Percentiles rank a stretch among this genome's conserved stretches.
Conservation (phyloP, 2,329 filamentous ascomycete species). For the Sporothrix sp. region DNA sequence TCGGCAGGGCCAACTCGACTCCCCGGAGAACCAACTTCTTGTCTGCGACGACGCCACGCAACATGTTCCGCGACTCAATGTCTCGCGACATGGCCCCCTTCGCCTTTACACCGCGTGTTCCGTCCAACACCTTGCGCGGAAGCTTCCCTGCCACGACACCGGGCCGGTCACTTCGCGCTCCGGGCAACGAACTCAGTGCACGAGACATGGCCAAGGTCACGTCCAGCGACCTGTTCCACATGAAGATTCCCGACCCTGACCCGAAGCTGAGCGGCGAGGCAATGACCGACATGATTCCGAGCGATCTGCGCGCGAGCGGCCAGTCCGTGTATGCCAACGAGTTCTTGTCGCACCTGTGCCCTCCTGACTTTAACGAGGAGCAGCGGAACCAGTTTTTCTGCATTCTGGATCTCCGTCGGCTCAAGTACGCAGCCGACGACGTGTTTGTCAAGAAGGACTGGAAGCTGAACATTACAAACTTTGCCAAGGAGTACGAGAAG, state of each 20-base stretch:
- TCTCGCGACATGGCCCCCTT: slow-evolving; percentile 22
- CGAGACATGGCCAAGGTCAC: slow-evolving; percentile 40
- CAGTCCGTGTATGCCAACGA: slow-evolving; percentile 52
- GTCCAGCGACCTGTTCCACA: slow-evolving; percentile 44
- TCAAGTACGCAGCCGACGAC: slow-evolving; percentile 53
- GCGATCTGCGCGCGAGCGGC: slow-evolving; percentile 37
- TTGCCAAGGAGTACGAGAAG: slow-evolving; percentile 56
- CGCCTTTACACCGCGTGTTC: slow-evolving; percentile 37
- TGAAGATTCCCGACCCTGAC: slow-evolving; percentile 50
- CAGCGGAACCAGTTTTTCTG: slow-evolving; percentile 54
- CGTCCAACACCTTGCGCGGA: slow-evolving; percentile 36
- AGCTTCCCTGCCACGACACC: slow-evolving; percentile 39
- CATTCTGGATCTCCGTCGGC: slow-evolving; percentile 49
- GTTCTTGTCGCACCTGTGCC: slow-evolving; percentile 47
- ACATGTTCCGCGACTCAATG: slow-evolving; percentile 25
- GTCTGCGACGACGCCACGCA: slow-evolving; percentile 24
- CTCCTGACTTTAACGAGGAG: slow-evolving; percentile 46
- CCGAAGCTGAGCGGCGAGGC: slow-evolving; percentile 46
- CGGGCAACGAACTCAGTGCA: slow-evolving; percentile 37
- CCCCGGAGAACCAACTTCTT: slow-evolving; percentile 23
- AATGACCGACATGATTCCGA: slow-evolving; percentile 43
- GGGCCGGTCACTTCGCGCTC: slow-evolving; percentile 34
- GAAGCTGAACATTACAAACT: slow-evolving; percentile 53
- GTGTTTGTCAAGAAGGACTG: slow-evolving; percentile 52
- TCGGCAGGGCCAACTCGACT: slow-evolving; percentile 12